Base-by-base conservation (phyloP, 805 yeast genomes). In the Candida alai region DNA sequence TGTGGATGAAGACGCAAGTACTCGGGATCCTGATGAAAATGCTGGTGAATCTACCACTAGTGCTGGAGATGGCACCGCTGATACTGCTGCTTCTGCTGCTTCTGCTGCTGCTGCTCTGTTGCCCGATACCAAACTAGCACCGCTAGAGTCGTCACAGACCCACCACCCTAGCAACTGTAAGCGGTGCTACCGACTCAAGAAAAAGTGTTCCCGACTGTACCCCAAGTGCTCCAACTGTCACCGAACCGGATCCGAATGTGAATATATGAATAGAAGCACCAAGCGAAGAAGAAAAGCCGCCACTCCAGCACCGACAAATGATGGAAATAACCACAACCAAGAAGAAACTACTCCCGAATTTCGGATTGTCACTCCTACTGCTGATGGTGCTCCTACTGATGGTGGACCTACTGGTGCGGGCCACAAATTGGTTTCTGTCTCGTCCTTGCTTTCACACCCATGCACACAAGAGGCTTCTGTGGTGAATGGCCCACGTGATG, bases 121-220 rank as follows among this genome's bases (percentile, higher is more conserved):
- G 3, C 13, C 18, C 7, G 22, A 15, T 12, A n/a, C 12, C 12
- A 24, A 26, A 14, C 19, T 16, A 13, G 6, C n/a, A 11, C 3
- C 14, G 19, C 9, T 4, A 8, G 35, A 24, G 19, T 26, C 29
- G 18, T 34, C 18, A 14, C 34, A 36, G 7, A 51, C 61, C 14
- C 66, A 58, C 39, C 65, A 60, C 38, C 54, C 60, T 10, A 54
- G 51, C 41, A 65, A 61, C 49, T 65, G 71, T 39, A 54, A 45
- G 22, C 47, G 69, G 14, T 65, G 71, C 46, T 64, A 66, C 39
- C 48, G 64, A 24, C 51, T 66, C 36, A 66, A 66, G 51, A 66
- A 66, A 43, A 63, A 64, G 44, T 66, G 71, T 41, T 52, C 57
- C 29, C 49, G 70, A 32, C 54, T 52, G 21, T 58, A 56, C 35